These are phyloP conservation scores for Mycena pura DNA, from an alignment of 768 basidiomycete species.

Conservation along the genomic window DNA sequence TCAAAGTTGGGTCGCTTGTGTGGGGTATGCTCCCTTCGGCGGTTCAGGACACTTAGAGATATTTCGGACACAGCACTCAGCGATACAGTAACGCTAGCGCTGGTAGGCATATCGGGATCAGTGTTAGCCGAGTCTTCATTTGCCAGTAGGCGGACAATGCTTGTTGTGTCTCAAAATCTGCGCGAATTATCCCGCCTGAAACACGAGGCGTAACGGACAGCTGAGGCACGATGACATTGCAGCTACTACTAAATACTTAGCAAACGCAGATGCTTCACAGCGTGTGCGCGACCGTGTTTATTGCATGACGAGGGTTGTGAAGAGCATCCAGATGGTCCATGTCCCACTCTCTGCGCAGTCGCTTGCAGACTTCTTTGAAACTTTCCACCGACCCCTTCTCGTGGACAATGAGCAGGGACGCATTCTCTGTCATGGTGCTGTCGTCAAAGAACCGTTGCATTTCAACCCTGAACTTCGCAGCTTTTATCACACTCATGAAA, in stretches of 20 bases:
- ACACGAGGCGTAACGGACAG: too few species aligned
- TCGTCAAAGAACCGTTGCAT: constrained; percentile 55
- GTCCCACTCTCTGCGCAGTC: constrained; percentile 75
- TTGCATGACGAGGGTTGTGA: constrained; percentile 4
- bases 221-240: too few species aligned
- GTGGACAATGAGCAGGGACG: constrained; percentile 71
- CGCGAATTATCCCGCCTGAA: constrained; percentile 10
- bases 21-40: too few species aligned
- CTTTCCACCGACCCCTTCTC: constrained; percentile 89
- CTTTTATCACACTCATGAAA: constrained; percentile 62
- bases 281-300: background rate
- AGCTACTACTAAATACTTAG: too few species aligned
- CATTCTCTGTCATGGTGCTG: constrained; percentile 50
- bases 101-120: too few species aligned
- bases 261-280: background rate
- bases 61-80: too few species aligned
- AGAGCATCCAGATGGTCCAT: constrained; percentile 46
- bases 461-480: constrained; percentile 86
- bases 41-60: too few species aligned
- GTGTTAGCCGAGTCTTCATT: too few species aligned
- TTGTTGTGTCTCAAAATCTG: constrained; percentile 5
- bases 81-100: too few species aligned
- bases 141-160: too few species aligned
- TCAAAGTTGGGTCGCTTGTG: too few species aligned
- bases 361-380: constrained; percentile 76